A percentile compares a stretch with the other conserved stretches of the same genome.
Evolutionary conservation across 2,329 filamentous ascomycete genomes (phyloP).

Genomic region (Blastomyces parvus): DNA sequence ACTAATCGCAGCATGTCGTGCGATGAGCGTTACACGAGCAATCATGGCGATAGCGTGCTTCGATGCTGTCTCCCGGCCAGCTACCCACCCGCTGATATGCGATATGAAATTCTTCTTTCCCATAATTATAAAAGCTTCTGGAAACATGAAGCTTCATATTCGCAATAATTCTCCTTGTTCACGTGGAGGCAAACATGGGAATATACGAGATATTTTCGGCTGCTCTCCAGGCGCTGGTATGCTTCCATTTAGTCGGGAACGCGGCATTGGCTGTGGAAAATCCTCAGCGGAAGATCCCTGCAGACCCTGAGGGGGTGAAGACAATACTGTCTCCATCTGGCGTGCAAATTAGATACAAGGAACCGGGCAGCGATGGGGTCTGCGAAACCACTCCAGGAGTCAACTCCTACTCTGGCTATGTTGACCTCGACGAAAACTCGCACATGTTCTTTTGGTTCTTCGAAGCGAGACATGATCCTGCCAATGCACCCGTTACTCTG

Average conservation of each 20-base stretch:
- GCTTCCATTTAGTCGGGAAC: conserved; percentile 19
- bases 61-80: neutral
- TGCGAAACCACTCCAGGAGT: conserved; percentile 51
- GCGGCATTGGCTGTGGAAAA: conserved; percentile 15
- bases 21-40: neutral
- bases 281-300: conserved; percentile 27
- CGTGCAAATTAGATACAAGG: conserved; percentile 49
- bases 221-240: conserved; percentile 14
- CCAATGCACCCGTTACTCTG: conserved; percentile 47
- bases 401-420: conserved; percentile 49
- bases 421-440: conserved; percentile 49
- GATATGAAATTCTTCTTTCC: neutral
- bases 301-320: conserved; percentile 30
- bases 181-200: neutral
- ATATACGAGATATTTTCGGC: neutral
- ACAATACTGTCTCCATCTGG: conserved; percentile 33
- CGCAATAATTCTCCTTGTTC: neutral
- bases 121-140: neutral
- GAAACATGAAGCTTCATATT: neutral
- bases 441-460: conserved; percentile 60
- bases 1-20: too few relatives aligned
- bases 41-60: neutral
- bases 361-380: conserved; percentile 33
- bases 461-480: conserved; percentile 45
- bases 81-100: neutral